Evolutionary conservation across 139 green algal species (phyloP).

Genomic region (Eudorina sp.): DNA sequence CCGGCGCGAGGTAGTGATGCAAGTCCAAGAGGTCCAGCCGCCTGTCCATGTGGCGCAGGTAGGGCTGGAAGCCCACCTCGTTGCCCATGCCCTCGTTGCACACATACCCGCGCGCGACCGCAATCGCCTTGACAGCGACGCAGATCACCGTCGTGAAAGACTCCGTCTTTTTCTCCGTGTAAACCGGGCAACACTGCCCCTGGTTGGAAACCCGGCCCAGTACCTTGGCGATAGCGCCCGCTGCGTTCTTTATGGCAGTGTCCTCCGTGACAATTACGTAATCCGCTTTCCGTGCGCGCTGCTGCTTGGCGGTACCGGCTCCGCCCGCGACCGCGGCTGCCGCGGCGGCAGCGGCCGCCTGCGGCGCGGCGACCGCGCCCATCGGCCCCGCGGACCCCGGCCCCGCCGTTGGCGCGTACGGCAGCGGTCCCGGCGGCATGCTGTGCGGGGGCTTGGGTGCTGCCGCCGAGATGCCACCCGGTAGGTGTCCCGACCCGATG

Average conservation of each 20-base stretch:
- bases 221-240: constrained; percentile 65
- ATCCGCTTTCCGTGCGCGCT: constrained; percentile 59
- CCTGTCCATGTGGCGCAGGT: constrained; percentile 50
- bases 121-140: constrained; percentile 63
- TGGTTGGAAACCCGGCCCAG: constrained; percentile 52
- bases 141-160: constrained; percentile 55
- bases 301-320: constrained; percentile 14
- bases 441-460: not conserved
- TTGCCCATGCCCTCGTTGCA: constrained; percentile 59
- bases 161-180: constrained; percentile 63
- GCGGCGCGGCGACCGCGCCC: not conserved
- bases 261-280: constrained; percentile 68
- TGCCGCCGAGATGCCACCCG: not conserved
- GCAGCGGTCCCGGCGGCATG: constrained; percentile 11
- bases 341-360: not conserved
- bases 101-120: constrained; percentile 56
- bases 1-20: constrained; percentile 31
- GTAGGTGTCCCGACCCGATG: not conserved
- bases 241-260: constrained; percentile 65
- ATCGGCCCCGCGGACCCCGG: not conserved
- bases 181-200: constrained; percentile 63
- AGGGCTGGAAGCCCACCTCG: constrained; percentile 63
- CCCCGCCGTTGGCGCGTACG: not conserved
- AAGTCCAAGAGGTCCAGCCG: constrained; percentile 39
- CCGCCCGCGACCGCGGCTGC: not conserved